These are phyloP conservation scores for Ophiostoma sp. DNA, from an alignment of 2,329 filamentous ascomycete genomes.

Conservation along the genomic window DNA sequence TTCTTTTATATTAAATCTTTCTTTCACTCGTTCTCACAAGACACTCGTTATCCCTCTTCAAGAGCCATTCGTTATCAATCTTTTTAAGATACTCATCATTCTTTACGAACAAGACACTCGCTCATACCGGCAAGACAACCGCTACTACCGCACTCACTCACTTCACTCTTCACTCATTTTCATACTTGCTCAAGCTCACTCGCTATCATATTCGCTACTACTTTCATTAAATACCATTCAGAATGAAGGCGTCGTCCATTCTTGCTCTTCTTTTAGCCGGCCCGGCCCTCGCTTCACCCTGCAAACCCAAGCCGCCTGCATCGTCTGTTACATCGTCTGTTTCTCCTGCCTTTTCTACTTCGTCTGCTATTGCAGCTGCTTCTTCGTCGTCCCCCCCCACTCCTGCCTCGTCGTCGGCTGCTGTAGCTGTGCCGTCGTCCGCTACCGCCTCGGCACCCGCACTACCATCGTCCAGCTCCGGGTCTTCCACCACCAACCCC, in stretches of 20 bases:
- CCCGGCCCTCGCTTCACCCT: not conserved
- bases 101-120: not conserved
- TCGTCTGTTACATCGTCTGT: no score
- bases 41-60: no score
- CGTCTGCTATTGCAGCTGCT: no score
- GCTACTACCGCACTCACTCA: not conserved
- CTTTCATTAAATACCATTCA: not conserved
- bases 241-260: not conserved
- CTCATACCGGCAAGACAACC: not conserved
- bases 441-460: not conserved
- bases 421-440: no score
- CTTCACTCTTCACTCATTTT: not conserved
- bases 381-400: not conserved
- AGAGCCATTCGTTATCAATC: no score
- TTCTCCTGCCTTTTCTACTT: no score
- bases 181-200: not conserved
- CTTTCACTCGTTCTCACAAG: no score
- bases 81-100: not conserved
- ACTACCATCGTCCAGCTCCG: not conserved
- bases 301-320: not conserved
- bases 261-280: not conserved
- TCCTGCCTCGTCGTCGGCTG: not conserved
- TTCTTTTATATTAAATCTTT: no score
- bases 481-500: not conserved
- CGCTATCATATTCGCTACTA: not conserved